phyloP scores from a whole-genome alignment of 73 alveolate genomes.

The Paramecium sexaurelia region DNA sequence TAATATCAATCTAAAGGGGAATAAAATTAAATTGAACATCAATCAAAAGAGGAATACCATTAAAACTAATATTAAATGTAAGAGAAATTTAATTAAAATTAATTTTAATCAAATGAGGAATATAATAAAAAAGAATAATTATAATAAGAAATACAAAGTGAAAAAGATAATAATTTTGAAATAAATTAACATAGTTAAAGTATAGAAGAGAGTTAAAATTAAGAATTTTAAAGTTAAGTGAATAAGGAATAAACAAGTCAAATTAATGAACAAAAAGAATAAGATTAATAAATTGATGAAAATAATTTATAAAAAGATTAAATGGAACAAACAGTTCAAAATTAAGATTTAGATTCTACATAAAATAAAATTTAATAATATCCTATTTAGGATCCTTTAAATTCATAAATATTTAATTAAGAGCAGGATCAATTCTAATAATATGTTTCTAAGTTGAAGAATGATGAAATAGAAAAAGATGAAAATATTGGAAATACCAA shows the following conservation, averaged over 20 bases:
- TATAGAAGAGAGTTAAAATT: background rate
- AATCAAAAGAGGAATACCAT: no score
- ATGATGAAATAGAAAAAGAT: background rate
- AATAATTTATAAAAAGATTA: background rate
- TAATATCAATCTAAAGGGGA: background rate
- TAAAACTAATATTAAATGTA: no score
- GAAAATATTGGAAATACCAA: background rate
- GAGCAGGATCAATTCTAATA: background rate
- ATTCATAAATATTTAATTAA: background rate
- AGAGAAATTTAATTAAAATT: no score
- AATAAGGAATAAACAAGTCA: background rate
- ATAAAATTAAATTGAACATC: no score
- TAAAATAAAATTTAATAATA: background rate
- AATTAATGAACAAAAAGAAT: background rate
- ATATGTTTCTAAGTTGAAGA: background rate
- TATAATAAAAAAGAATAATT: no score
- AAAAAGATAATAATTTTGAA: background rate
- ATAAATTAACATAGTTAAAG: background rate
- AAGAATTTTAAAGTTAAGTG: background rate
- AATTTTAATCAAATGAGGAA: no score
- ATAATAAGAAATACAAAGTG: no score
- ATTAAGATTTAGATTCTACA: background rate
- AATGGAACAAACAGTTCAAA: no score
- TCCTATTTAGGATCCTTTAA: background rate
- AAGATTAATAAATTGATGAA: background rate